Conservation (phyloP, 176 grass and related monocot genomes). For the Otatea glauca region DNA sequence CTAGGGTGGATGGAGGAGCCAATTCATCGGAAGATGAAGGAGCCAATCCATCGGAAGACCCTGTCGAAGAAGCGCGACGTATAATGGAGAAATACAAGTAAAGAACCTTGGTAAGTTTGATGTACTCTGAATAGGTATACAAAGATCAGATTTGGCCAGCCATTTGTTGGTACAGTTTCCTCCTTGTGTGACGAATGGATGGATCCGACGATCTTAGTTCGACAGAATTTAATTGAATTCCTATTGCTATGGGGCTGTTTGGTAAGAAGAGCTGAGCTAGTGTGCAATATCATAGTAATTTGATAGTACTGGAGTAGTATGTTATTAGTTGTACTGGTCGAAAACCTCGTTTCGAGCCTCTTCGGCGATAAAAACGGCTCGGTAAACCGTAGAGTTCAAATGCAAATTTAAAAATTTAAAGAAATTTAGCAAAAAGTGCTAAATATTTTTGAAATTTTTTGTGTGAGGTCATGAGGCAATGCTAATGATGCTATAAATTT, state of each 20-base stretch:
- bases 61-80: constrained; percentile 72
- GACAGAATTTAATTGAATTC: neutral
- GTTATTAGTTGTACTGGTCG: neutral
- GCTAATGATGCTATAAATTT: too few relatives aligned
- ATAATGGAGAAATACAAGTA: constrained; percentile 99
- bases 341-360: too few relatives aligned
- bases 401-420: too few relatives aligned
- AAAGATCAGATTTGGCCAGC: neutral
- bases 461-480: too few relatives aligned
- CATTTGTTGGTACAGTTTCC: constrained; percentile 7
- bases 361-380: too few relatives aligned
- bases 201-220: constrained; percentile 7
- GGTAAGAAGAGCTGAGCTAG: neutral
- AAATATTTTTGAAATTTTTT: too few relatives aligned
- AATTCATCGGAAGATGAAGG: constrained; percentile 48
- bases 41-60: constrained; percentile 67
- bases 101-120: neutral
- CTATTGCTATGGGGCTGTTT: neutral
- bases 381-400: too few relatives aligned
- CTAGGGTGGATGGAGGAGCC: constrained; percentile 36
- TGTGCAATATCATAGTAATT: neutral
- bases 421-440: too few relatives aligned
- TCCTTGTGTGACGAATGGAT: neutral
- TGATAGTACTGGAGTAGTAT: neutral
- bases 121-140: neutral